Base-by-base conservation (phyloP, 805 yeast genomes). In the Saturnispora sekii region DNA sequence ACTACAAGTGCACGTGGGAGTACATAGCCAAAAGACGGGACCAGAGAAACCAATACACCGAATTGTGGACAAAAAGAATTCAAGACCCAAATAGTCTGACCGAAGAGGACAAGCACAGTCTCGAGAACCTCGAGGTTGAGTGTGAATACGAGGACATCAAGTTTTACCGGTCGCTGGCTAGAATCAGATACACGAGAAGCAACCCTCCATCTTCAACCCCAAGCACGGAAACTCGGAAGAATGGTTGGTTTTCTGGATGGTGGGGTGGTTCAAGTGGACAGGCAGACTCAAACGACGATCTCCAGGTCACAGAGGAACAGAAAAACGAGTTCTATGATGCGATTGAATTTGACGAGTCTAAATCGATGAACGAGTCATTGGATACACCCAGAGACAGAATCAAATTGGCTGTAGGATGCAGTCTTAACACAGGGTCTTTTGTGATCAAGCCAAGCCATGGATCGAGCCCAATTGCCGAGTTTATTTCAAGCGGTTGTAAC, bases 1-100 rank as follows among this genome's bases (percentile, higher is more conserved):
- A 84, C 58, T 74, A 79, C 53, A 77, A 75, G 54, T 85, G 96
- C 94, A 79, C 87, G 32, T 94, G 98, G 98, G 93, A 74, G 3
- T 75, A 75, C 56, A 77, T 90, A 53, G 74, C 75, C 40, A 71
- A 69, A 40, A 72, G 95, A 56, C 68, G 94, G 51, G 84, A 84
- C 49, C 79, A 83, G 57, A 69, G 96, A 54, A 74, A 71, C 42
- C 63, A 67, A 1, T 93, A 93, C 61, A 72, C 84, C 14, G 58
- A 58, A 11, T 64, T 86, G 0, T 90, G 89, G 86, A 81, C 77
- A 51, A 55, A 64, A 45, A 45, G 48, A 43, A 44, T 53, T 10
- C 76, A 79, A 51, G 62, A 79, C n/a, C 61, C 64, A n/a, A 61
- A 60, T 5, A 64, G 64, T 2, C 45, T 54, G 40, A 47, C 60